Evolutionary conservation across 805 yeast species (phyloP).

Genomic region (Zygotorulaspora florentina): DNA sequence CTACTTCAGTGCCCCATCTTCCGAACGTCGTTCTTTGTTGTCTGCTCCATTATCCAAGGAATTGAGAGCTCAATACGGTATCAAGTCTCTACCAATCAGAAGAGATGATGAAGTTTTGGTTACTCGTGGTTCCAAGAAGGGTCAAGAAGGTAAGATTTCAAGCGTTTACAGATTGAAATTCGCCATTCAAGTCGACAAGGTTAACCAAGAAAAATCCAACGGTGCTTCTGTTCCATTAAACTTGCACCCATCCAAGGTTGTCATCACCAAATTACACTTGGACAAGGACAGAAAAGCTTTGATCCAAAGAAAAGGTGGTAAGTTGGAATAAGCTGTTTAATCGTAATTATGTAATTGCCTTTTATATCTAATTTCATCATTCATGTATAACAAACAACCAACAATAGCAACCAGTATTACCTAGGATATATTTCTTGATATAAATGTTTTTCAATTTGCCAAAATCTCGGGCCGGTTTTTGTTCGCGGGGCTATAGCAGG

Average conservation of each 20-base stretch:
- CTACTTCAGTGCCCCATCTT: constrained; percentile 96
- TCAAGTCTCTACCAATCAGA: constrained; percentile 95
- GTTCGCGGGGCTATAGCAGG: constrained; percentile 1
- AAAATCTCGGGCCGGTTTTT: background rate
- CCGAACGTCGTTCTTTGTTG: constrained; percentile 88
- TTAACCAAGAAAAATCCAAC: constrained; percentile 95
- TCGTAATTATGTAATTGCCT: constrained; percentile 15
- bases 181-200: constrained; percentile 94
- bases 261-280: constrained; percentile 95
- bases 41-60: constrained; percentile 99
- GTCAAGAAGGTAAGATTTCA: constrained; percentile 97
- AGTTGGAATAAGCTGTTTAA: constrained; percentile 62
- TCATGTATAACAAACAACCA: constrained; percentile 10
- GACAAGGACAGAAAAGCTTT: constrained; percentile 99
- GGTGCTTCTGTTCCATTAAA: constrained; percentile 97
- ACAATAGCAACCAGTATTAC: constrained; percentile 6
- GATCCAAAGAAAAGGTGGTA: constrained; percentile 97
- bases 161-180: constrained; percentile 99
- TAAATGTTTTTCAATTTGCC: background rate
- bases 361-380: constrained; percentile 10
- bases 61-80: constrained; percentile 94
- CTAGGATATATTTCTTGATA: background rate
- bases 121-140: constrained; percentile 98
- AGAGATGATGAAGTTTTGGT: constrained; percentile 93
- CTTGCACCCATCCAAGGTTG: constrained; percentile 98